phyloP scores from a whole-genome alignment of 352 stramenopile genomes.

The Pythium scleroteichum region DNA sequence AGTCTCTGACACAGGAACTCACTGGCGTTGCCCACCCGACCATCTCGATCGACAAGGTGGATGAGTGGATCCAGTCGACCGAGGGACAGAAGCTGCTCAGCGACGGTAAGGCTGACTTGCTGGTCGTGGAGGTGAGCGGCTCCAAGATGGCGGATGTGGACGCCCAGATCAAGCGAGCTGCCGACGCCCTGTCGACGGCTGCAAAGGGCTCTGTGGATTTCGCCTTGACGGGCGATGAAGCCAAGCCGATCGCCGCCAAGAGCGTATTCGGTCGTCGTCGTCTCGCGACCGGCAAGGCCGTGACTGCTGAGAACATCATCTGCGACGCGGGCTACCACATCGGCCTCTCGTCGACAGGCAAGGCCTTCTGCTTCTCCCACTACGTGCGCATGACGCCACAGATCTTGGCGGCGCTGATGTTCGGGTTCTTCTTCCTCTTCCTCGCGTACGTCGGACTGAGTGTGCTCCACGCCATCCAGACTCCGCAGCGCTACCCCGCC shows the following conservation, averaged over 20 bases:
- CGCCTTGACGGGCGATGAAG: slow-evolving; percentile 60
- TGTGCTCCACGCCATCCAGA: slow-evolving; percentile 78
- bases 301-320: slow-evolving; percentile 35
- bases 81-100: slow-evolving; percentile 37
- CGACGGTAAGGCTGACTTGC: slow-evolving; percentile 60
- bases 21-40: slow-evolving; percentile 16
- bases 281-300: slow-evolving; percentile 28
- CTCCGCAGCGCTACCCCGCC: slow-evolving; percentile 64
- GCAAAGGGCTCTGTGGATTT: slow-evolving; percentile 54
- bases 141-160: slow-evolving; percentile 44
- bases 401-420: slow-evolving; percentile 70
- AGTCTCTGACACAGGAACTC: slow-evolving; percentile 35
- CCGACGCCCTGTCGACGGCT: slow-evolving; percentile 33
- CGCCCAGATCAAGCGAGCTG: slow-evolving; percentile 42
- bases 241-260: slow-evolving; percentile 29
- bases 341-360: slow-evolving; percentile 44
- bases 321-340: slow-evolving; percentile 69
- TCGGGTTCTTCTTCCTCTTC: slow-evolving; percentile 82
- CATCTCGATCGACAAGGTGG: slow-evolving; percentile 25
- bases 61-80: slow-evolving; percentile 21
- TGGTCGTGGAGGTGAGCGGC: slow-evolving; percentile 57
- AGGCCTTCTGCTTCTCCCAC: slow-evolving; percentile 85
- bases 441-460: slow-evolving; percentile 71
- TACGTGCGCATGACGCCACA: slow-evolving; percentile 83
- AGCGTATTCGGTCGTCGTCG: slow-evolving; percentile 26